Percentiles rank a stretch among this genome's conserved stretches.
Conservation (phyloP, 257 asterid genomes). For the Fraxinus quadrangulata region DNA sequence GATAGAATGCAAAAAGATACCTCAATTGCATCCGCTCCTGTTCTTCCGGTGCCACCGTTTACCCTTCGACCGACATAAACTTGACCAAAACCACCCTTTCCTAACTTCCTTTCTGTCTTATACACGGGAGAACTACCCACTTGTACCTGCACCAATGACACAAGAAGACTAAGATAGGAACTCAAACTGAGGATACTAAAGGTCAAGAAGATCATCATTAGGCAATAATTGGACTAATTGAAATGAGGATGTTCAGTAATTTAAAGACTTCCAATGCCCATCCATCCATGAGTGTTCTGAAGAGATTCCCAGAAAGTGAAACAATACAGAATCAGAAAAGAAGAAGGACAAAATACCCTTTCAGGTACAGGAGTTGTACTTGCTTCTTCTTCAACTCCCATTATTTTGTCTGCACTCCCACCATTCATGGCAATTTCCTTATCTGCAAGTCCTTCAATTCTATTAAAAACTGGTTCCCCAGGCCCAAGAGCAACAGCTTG, state of each 20-base stretch:
- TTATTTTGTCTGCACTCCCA: slow-evolving; percentile 76
- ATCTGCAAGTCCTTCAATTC: slow-evolving; percentile 67
- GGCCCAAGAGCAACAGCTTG: slow-evolving; percentile 67
- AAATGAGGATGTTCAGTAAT: background rate
- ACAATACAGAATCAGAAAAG: background rate
- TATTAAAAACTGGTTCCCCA: slow-evolving; percentile 65
- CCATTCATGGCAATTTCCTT: slow-evolving; percentile 90
- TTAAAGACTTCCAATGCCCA: slow-evolving; percentile 11
- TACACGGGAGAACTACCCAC: slow-evolving; percentile 93
- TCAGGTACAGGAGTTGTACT: slow-evolving; percentile 92
- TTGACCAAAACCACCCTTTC: slow-evolving; percentile 97
- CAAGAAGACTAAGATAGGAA: background rate
- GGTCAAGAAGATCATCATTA: background rate
- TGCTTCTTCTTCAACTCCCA: slow-evolving; percentile 90
- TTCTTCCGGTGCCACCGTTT: slow-evolving; percentile 75
- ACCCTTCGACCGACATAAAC: slow-evolving; percentile 87
- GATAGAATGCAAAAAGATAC: slow-evolving; percentile 37
- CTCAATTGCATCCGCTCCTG: slow-evolving; percentile 93
- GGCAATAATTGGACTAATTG: background rate
- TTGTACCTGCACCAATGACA: slow-evolving; percentile 67
- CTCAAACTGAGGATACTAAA: background rate
- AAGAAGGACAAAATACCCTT: slow-evolving; percentile 55
- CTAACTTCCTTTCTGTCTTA: slow-evolving; percentile 81
- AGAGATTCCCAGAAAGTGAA: background rate
- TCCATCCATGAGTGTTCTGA: background rate